A percentile compares a stretch with the other conserved stretches of the same genome.
Evolutionary conservation across 2,329 filamentous ascomycete species (phyloP).

Genomic region (Stachybotrys echinatus): DNA sequence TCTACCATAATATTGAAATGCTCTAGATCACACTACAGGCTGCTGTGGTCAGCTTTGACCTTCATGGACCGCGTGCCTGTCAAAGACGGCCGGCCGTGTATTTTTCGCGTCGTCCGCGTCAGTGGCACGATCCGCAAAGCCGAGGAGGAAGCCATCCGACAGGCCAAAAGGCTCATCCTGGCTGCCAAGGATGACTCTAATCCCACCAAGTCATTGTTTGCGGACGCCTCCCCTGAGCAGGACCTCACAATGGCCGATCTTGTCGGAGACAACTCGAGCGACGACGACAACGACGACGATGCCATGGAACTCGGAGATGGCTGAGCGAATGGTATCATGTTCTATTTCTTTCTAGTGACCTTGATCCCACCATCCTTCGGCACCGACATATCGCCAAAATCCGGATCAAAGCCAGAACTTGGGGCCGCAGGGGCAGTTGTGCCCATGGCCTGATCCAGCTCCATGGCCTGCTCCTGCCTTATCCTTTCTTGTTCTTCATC

Average conservation of each 20-base stretch:
- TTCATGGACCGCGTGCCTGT: conserved; percentile 68
- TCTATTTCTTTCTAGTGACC: conserved; percentile 61
- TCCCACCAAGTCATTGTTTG: conserved; percentile 11
- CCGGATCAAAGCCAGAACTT: conserved; percentile 27
- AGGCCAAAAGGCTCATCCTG: conserved; percentile 67
- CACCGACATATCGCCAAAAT: conserved; percentile 47
- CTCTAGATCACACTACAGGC: conserved; percentile 73
- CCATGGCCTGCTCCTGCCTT: conserved; percentile 30
- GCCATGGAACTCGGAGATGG: conserved; percentile 11
- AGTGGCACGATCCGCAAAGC: conserved; percentile 90
- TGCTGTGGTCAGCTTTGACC: conserved; percentile 86
- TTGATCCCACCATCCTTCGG: conserved; percentile 62
- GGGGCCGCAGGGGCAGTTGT: conserved; percentile 13
- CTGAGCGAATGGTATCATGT: conserved; percentile 31
- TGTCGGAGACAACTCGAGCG: conserved; percentile 37
- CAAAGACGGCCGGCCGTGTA: conserved; percentile 58
- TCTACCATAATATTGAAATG: conserved; percentile 89
- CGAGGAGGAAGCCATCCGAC: conserved; percentile 81
- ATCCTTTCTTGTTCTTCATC: conserved; percentile 68
- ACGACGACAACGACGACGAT: conserved; percentile 38
- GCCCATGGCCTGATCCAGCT: conserved; percentile 21
- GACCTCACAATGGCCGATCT: conserved; percentile 36
- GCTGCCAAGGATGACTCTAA: conserved; percentile 47
- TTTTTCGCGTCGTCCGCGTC: conserved; percentile 79
- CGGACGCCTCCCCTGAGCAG: conserved; percentile 12